Percentiles rank a stretch among this genome's conserved stretches.
These are phyloP conservation scores for Hydrangea macrophylla DNA, from an alignment of 148 eudicot species.

Conservation along the genomic window DNA sequence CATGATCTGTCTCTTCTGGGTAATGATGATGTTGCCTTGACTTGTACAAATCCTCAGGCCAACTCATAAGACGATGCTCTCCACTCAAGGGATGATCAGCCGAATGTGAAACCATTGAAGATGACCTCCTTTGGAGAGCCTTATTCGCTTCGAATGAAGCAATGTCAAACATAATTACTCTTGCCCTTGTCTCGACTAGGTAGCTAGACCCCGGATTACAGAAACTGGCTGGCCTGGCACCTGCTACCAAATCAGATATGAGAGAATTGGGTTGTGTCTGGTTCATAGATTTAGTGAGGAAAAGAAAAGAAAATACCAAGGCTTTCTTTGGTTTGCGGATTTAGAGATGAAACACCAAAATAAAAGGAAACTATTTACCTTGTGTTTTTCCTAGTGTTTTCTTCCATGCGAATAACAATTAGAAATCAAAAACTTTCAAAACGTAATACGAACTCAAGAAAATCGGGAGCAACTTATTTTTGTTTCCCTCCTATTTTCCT, in stretches of 20 bases:
- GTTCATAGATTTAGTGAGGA: neutral
- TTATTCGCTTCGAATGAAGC: slow-evolving; percentile 47
- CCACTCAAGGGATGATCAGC: slow-evolving; percentile 45
- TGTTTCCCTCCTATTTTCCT: too few relatives aligned
- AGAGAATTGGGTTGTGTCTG: neutral
- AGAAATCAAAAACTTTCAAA: too few relatives aligned
- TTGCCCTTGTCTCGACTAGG: slow-evolving; percentile 72
- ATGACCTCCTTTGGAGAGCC: slow-evolving; percentile 51
- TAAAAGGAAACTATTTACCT: too few relatives aligned
- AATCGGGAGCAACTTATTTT: too few relatives aligned
- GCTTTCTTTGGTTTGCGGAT: too few relatives aligned
- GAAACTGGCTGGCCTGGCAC: slow-evolving; percentile 30
- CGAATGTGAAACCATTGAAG: slow-evolving; percentile 44
- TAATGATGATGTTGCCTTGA: slow-evolving; percentile 27
- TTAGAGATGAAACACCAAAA: too few relatives aligned
- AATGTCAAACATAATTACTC: slow-evolving; percentile 66
- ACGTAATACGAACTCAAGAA: too few relatives aligned
- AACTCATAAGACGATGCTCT: slow-evolving; percentile 70
- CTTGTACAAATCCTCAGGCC: slow-evolving; percentile 60
- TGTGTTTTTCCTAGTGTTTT: too few relatives aligned
- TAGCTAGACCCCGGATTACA: slow-evolving; percentile 52
- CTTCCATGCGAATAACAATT: too few relatives aligned
- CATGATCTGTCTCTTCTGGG: slow-evolving; percentile 19
- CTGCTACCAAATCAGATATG: slow-evolving; percentile 24
- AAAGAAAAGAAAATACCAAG: too few relatives aligned